A percentile compares a stretch with the other conserved stretches of the same genome.
Conservation (phyloP, 2,329 filamentous ascomycete genomes). For the Akanthomyces muscarius region DNA sequence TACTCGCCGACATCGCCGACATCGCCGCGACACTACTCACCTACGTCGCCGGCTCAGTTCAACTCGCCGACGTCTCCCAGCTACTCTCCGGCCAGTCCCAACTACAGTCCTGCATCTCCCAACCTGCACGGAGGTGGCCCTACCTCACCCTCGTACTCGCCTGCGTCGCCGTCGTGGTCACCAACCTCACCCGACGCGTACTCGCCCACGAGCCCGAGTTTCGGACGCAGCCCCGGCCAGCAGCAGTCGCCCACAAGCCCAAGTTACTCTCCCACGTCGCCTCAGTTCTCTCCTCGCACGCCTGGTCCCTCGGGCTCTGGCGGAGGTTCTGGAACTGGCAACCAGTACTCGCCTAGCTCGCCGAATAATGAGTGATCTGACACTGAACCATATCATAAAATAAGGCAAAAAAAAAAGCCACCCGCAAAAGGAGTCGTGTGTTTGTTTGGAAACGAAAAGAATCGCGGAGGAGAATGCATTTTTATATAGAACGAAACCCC, state of each 20-base stretch:
- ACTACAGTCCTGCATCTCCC: conserved; percentile 67
- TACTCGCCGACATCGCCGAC: conserved; percentile 61
- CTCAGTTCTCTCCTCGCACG: conserved; percentile 43
- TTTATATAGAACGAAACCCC: conserved; percentile 14
- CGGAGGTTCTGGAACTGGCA: conserved; percentile 25
- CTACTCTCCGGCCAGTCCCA: conserved; percentile 67
- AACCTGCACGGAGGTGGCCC: conserved; percentile 43
- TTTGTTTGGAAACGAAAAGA: conserved; percentile 9
- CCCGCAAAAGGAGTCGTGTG: background rate
- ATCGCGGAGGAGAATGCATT: conserved; percentile 2
- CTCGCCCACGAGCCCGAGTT: conserved; percentile 60
- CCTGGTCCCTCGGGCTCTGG: conserved; percentile 31
- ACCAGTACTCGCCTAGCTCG: conserved; percentile 41
- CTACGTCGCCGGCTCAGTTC: conserved; percentile 69
- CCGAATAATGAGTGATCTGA: conserved; percentile 32
- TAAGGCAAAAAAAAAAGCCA: background rate
- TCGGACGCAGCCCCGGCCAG: conserved; percentile 51
- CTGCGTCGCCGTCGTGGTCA: conserved; percentile 73
- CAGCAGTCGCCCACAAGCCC: conserved; percentile 63
- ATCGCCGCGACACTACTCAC: conserved; percentile 55
- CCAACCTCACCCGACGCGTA: conserved; percentile 66
- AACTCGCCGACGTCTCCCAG: conserved; percentile 71
- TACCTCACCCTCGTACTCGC: conserved; percentile 60
- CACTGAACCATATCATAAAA: background rate
- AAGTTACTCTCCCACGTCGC: conserved; percentile 63